phyloP scores from a whole-genome alignment of 768 basidiomycete species.

The Lactifluus subvellereus region DNA sequence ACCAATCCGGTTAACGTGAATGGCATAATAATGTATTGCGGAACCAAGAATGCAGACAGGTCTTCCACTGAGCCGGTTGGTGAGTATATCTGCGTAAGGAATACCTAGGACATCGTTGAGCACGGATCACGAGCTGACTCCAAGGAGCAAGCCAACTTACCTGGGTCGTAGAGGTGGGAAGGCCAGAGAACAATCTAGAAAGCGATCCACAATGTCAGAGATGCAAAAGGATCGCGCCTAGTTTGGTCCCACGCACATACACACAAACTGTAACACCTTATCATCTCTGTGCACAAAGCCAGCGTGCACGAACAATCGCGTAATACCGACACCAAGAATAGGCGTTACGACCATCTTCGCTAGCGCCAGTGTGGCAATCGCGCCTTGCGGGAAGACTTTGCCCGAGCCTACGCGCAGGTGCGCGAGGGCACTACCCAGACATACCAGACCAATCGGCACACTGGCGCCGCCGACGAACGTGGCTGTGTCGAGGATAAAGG shows the following conservation, averaged over 20 bases:
- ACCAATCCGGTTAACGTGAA: slow-evolving; percentile 22
- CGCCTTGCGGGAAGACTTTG: slow-evolving; percentile 45
- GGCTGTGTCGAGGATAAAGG: slow-evolving; percentile 51
- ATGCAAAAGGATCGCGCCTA: slow-evolving; percentile 49
- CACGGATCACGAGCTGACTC: neutral
- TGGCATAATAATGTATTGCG: slow-evolving; percentile 32
- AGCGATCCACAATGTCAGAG: slow-evolving; percentile 61
- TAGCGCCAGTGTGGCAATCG: slow-evolving; percentile 48
- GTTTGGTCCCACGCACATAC: slow-evolving; percentile 48
- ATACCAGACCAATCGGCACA: slow-evolving; percentile 57
- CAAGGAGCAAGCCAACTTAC: neutral
- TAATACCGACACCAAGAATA: slow-evolving; percentile 52
- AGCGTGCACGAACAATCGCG: slow-evolving; percentile 40
- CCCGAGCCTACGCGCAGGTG: slow-evolving; percentile 45
- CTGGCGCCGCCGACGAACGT: slow-evolving; percentile 57
- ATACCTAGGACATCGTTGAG: slow-evolving; percentile 37
- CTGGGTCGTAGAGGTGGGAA: slow-evolving; percentile 22
- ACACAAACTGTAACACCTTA: slow-evolving; percentile 58
- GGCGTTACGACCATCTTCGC: slow-evolving; percentile 54
- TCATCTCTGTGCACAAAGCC: slow-evolving; percentile 47
- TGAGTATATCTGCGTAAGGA: slow-evolving; percentile 60
- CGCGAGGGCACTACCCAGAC: slow-evolving; percentile 58
- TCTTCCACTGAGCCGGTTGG: slow-evolving; percentile 60
- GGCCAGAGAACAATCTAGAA: slow-evolving; percentile 23
- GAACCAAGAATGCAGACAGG: slow-evolving; percentile 56